phyloP scores from a whole-genome alignment of 2,329 filamentous ascomycete genomes.

The Exophiala bonariae region DNA sequence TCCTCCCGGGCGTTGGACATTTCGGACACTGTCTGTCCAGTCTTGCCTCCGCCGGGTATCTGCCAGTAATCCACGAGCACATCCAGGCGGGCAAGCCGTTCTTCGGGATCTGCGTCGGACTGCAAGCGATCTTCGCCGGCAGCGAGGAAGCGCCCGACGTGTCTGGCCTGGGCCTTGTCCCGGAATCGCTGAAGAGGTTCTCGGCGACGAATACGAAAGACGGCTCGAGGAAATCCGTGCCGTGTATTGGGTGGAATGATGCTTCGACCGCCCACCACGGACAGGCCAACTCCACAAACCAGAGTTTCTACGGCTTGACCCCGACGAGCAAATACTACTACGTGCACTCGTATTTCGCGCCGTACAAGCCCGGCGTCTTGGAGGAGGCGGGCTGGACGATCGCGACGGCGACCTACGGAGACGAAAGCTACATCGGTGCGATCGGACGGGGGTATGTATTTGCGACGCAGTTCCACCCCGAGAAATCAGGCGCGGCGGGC shows the following conservation, averaged over 20 bases:
- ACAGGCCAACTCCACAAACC: conserved; percentile 28
- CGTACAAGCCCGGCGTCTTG: conserved; percentile 70
- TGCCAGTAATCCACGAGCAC: conserved; percentile 78
- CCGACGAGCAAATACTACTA: conserved; percentile 96
- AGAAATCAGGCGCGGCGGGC: conserved; percentile 91
- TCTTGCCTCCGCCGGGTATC: conserved; percentile 76
- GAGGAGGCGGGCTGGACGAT: conserved; percentile 85
- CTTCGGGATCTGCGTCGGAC: conserved; percentile 93
- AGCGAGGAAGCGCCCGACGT: conserved; percentile 76
- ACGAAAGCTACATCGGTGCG: conserved; percentile 88
- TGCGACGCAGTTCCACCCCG: conserved; percentile 94
- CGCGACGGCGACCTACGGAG: conserved; percentile 84
- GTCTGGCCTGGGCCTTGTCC: conserved; percentile 74
- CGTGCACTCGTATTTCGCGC: conserved; percentile 89
- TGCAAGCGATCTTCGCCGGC: conserved; percentile 85
- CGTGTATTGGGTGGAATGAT: conserved; percentile 98
- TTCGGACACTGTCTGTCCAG: conserved; percentile 94
- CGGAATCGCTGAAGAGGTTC: conserved; percentile 72
- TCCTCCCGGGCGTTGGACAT: conserved; percentile 93
- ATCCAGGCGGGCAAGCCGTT: conserved; percentile 92
- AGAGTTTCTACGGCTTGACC: conserved; percentile 74
- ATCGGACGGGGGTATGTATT: conserved; percentile 82
- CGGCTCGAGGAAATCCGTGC: conserved; percentile 62
- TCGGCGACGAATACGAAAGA: conserved; percentile 43
- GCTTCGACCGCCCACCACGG: conserved; percentile 63